Conservation (phyloP, 2,329 filamentous ascomycete genomes). For the Cryphonectria nitschkei region DNA sequence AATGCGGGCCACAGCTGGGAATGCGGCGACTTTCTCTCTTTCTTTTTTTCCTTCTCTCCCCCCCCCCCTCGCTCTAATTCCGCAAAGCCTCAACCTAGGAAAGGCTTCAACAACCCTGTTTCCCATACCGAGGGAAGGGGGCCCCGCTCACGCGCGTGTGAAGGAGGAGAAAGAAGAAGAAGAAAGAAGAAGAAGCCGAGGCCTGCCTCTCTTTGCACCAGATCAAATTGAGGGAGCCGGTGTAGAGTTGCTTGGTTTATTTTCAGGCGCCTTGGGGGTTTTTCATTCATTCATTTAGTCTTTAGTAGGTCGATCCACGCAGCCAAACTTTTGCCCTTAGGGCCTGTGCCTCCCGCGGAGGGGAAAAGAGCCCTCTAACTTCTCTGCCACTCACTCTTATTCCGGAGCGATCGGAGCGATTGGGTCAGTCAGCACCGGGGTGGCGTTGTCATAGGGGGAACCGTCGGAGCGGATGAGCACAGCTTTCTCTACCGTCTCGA, state of each 20-base stretch:
- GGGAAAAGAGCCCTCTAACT: background rate
- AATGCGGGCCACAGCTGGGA: background rate
- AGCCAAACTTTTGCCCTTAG: background rate
- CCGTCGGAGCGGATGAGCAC: background rate
- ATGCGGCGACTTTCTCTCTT: background rate
- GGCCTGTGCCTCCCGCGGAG: background rate
- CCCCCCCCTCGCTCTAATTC: background rate
- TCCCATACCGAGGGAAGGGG: background rate
- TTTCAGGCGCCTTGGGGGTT: background rate
- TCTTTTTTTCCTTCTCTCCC: too few species aligned
- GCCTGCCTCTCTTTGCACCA: background rate
- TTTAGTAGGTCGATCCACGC: background rate
- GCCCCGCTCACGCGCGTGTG: background rate
- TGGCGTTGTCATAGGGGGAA: background rate
- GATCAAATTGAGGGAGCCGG: too few species aligned
- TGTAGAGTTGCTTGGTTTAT: background rate
- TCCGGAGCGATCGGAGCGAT: too few species aligned
- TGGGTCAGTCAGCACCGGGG: background rate
- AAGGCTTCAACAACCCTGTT: background rate
- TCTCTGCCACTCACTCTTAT: too few species aligned
- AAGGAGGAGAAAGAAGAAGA: too few species aligned
- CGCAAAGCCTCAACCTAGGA: background rate
- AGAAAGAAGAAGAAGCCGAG: background rate
- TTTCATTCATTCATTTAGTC: background rate
- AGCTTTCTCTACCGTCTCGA: background rate